Evolutionary conservation across 352 stramenopile species (phyloP).

Genomic region (Peronospora belbahrii): DNA sequence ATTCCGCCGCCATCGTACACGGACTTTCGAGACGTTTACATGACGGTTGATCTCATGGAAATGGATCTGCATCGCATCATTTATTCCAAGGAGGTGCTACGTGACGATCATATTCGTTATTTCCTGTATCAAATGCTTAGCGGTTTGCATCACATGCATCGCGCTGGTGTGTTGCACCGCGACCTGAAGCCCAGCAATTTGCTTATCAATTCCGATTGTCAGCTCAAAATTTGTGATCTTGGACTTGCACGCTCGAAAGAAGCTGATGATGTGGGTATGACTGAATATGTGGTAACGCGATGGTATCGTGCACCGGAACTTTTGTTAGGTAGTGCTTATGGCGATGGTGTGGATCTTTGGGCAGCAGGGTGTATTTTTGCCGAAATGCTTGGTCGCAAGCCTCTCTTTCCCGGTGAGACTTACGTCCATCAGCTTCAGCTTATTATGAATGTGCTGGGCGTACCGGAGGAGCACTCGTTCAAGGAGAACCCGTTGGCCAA

Average conservation of each 20-base stretch:
- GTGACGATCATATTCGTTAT: conserved; percentile 90
- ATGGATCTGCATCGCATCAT: conserved; percentile 91
- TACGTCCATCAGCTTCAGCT: conserved; percentile 85
- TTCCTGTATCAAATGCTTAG: conserved; percentile 91
- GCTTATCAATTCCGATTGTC: conserved; percentile 90
- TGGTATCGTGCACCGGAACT: conserved; percentile 87
- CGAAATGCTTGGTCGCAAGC: conserved; percentile 82
- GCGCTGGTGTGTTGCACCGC: conserved; percentile 73
- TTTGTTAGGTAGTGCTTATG: conserved; percentile 76
- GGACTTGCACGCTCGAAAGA: conserved; percentile 87
- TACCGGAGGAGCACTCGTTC: conserved; percentile 83
- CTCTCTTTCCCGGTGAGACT: conserved; percentile 77
- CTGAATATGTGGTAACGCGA: conserved; percentile 85
- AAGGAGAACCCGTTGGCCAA: conserved; percentile 84
- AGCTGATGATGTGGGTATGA: conserved; percentile 86
- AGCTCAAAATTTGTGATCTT: conserved; percentile 96
- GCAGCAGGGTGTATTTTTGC: conserved; percentile 83
- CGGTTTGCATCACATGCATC: conserved; percentile 85
- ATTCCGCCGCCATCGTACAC: conserved; percentile 76
- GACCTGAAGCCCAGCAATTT: conserved; percentile 85
- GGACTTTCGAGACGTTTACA: conserved; percentile 86
- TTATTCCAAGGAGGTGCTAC: conserved; percentile 87
- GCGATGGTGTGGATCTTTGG: conserved; percentile 80
- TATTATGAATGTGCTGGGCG: conserved; percentile 86
- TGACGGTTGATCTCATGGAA: conserved; percentile 89